Conservation (phyloP, 257 asterid species). For the Ocimum tenuiflorum region DNA sequence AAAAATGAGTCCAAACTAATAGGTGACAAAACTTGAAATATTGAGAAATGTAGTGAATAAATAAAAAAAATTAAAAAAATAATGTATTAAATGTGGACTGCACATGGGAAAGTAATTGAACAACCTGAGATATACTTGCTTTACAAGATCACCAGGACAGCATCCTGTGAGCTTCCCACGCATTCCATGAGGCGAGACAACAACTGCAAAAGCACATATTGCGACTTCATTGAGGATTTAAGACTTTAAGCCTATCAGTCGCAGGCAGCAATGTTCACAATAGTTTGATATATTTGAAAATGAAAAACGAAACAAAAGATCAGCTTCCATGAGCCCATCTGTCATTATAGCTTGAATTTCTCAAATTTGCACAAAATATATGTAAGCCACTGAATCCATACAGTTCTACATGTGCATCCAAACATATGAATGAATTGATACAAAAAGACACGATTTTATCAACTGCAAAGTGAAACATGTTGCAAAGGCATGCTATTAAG, state of each 20-base stretch:
- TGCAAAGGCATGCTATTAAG: neutral
- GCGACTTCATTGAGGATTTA: constrained; percentile 4
- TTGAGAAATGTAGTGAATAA: neutral
- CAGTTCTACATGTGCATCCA: neutral
- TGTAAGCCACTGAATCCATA: neutral
- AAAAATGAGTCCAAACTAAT: neutral
- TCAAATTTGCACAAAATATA: neutral
- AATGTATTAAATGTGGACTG: neutral
- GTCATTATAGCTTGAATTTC: constrained; percentile 1
- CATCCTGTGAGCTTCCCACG: constrained; percentile 88
- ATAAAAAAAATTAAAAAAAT: neutral
- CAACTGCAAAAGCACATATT: constrained; percentile 42
- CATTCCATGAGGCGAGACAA: constrained; percentile 98
- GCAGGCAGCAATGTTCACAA: constrained; percentile 7
- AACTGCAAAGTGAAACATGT: neutral
- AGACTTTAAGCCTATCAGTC: constrained; percentile 10
- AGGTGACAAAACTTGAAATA: neutral
- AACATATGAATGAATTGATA: no score
- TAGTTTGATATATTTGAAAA: constrained; percentile 15
- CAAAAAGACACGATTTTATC: neutral
- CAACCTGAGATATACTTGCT: constrained; percentile 91
- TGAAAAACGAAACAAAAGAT: neutral
- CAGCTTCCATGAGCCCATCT: neutral
- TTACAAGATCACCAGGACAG: constrained; percentile 93
- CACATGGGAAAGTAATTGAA: constrained; percentile 1